A percentile compares a stretch with the other conserved stretches of the same genome.
Evolutionary conservation across 1,139 yeast species (phyloP).

Genomic region (Magnusiomyces sp.): DNA sequence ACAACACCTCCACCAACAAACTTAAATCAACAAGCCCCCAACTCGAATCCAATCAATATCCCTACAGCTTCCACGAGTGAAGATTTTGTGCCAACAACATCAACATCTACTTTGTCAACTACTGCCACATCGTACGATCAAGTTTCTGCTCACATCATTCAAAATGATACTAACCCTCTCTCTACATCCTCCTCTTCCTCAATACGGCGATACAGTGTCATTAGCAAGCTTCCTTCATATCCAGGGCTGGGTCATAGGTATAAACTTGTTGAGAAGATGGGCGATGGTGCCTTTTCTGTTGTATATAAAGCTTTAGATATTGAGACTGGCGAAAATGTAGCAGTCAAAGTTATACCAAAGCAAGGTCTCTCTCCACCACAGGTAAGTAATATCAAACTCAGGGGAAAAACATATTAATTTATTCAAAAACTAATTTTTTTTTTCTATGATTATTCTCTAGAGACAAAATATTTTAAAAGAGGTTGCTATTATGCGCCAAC

Average conservation of each 20-base stretch:
- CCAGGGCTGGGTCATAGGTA: constrained; percentile 26
- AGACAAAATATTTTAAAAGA: constrained; percentile 65
- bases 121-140: not conserved
- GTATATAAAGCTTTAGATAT: constrained; percentile 66
- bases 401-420: not conserved
- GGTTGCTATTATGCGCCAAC: constrained; percentile 70
- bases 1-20: too few species aligned
- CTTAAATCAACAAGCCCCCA: not conserved
- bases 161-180: too few species aligned
- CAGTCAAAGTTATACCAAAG: constrained; percentile 79
- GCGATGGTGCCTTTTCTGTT: constrained; percentile 78
- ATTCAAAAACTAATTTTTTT: not conserved
- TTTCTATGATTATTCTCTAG: constrained; percentile 29
- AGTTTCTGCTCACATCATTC: not conserved
- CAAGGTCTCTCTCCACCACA: constrained; percentile 43
- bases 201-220: too few species aligned
- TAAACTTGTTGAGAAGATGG: constrained; percentile 38
- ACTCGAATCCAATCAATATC: not conserved
- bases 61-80: not conserved
- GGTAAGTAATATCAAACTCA: constrained; percentile 24
- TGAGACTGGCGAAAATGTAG: constrained; percentile 46
- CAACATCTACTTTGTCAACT: not conserved
- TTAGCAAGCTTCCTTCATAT: not conserved
- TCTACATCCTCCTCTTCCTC: too few species aligned
- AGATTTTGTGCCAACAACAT: not conserved